A percentile compares a stretch with the other conserved stretches of the same genome.
Conservation (phyloP, 2,329 filamentous ascomycete genomes). For the Epichloe gansuensis region DNA sequence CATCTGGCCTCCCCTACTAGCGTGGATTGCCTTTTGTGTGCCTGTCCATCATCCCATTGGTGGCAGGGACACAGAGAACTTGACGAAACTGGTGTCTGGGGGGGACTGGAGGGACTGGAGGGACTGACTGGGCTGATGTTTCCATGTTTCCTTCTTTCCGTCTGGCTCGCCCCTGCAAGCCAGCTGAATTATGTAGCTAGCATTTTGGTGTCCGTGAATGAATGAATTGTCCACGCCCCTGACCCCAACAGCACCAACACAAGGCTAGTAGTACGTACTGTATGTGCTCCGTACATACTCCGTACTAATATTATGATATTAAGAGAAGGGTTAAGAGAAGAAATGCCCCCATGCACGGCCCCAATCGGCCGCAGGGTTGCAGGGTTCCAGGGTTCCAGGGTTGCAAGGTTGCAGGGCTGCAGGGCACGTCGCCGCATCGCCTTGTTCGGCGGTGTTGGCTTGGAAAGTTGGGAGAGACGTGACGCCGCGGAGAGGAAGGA, state of each 20-base stretch:
- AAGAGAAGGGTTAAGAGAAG: not conserved
- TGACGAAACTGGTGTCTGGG: not conserved
- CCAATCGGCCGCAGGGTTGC: slow-evolving; percentile 7
- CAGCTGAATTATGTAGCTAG: not conserved
- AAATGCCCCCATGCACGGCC: slow-evolving; percentile 9
- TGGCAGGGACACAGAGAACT: not conserved
- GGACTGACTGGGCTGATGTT: not conserved
- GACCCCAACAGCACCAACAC: not conserved
- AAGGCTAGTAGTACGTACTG: not conserved
- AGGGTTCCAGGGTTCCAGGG: too few species aligned
- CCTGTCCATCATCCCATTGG: not conserved
- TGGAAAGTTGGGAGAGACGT: not conserved
- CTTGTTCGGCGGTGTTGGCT: slow-evolving; percentile 5
- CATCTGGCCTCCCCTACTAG: not conserved
- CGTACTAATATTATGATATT: too few species aligned
- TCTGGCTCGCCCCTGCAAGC: slow-evolving; percentile 2
- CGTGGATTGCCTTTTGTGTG: not conserved
- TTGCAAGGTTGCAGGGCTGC: not conserved
- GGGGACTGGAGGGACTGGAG: not conserved
- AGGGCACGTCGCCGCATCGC: slow-evolving; percentile 9
- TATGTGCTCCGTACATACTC: too few species aligned
- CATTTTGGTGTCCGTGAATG: not conserved
- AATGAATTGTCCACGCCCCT: not conserved
- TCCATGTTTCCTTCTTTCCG: not conserved
- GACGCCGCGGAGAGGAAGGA: not conserved